Evolutionary conservation across 2,329 filamentous ascomycete species (phyloP).

Genomic region (Beauveria sp.): DNA sequence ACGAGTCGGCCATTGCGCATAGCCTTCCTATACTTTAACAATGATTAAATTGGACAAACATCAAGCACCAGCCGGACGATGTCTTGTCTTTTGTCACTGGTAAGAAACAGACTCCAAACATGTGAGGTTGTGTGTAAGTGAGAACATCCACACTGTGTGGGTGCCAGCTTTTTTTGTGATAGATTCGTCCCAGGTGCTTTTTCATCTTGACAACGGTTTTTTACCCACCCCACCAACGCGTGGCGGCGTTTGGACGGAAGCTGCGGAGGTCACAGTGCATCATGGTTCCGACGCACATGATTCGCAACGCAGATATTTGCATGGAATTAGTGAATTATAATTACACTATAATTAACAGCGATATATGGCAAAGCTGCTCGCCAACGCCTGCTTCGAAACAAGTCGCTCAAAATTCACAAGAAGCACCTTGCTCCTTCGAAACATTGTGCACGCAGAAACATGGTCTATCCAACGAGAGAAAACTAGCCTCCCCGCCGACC

Average conservation of each 20-base stretch:
- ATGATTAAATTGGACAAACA: neutral
- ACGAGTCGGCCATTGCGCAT: slow-evolving; percentile 19
- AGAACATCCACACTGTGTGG: no score
- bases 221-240: neutral
- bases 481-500: slow-evolving; percentile 12
- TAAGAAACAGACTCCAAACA: no score
- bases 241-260: neutral
- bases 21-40: no score
- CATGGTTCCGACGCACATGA: neutral
- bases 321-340: neutral
- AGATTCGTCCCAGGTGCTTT: no score
- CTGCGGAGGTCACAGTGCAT: neutral
- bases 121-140: no score
- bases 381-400: no score
- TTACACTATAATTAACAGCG: neutral
- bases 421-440: neutral
- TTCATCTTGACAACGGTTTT: no score
- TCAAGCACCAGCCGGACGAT: no score
- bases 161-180: no score
- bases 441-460: neutral
- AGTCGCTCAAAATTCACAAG: neutral
- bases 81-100: no score
- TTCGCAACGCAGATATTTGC: neutral
- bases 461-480: slow-evolving; percentile 5
- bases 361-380: no score